phyloP scores from a whole-genome alignment of 495 filamentous ascomycete species.

The Xylaria sp. region DNA sequence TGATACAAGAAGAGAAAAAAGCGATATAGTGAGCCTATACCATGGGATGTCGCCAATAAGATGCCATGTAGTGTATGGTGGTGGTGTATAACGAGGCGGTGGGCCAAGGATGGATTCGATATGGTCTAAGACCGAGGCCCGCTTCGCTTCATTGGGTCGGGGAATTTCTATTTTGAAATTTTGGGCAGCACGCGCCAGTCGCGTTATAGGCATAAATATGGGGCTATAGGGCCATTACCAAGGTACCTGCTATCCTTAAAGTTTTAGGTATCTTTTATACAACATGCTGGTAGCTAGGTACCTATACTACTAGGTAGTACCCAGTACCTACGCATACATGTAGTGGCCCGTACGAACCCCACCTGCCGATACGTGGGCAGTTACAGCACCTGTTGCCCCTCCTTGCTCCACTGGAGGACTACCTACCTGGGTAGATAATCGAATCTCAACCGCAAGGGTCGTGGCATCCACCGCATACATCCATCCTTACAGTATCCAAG shows the following conservation, averaged over 20 bases:
- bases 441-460: background rate
- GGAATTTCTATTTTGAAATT: conserved; percentile 5
- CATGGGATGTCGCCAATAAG: conserved; percentile 17
- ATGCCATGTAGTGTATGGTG: conserved; percentile 17
- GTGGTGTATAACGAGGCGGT: conserved; percentile 20
- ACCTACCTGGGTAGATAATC: too few species aligned
- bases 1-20: conserved; percentile 20
- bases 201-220: conserved; percentile 11
- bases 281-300: background rate
- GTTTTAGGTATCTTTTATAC: background rate
- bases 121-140: background rate
- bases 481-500: background rate
- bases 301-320: background rate
- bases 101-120: conserved; percentile 24
- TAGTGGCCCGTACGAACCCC: background rate
- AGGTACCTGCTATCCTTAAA: too few species aligned
- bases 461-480: background rate
- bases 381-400: too few species aligned
- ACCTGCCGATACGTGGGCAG: background rate
- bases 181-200: conserved; percentile 6
- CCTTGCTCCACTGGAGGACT: background rate
- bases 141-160: background rate
- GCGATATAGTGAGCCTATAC: conserved; percentile 27
- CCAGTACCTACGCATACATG: too few species aligned
- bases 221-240: background rate